Evolutionary conservation across 495 filamentous ascomycete genomes (phyloP), one percentile per base, ranked within the genome.

Genomic region (Daldinia caldariorum): DNA sequence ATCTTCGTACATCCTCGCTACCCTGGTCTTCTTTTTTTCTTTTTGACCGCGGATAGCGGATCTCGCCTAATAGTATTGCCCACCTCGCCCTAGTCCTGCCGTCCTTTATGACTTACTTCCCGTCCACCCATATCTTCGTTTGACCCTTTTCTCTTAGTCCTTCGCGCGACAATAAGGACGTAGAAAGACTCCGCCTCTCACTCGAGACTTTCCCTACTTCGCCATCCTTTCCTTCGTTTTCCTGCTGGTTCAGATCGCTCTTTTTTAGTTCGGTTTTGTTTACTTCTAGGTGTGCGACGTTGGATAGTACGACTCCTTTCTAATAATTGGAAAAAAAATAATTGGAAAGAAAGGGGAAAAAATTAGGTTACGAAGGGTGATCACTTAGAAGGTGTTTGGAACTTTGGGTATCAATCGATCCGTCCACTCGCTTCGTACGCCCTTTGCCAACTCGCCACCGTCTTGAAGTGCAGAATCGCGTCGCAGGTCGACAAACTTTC

Each of bases 181-280:
- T 76, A 77, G 72, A 74, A 73, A 78, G 66, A 69, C 70, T 71
- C 68, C 66, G 64, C 70, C 57, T 69, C 69, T 57, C 67, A 66
- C 70, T 68, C 53, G 74, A 75, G 74, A 74, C 73, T 69, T 78
- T 78, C 73, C 39, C 74, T 82, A 80, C 79, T 73, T 76, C 78
- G 61, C 76, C 73, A 74, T 78, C 74, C 76, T 75, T 81, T 78
- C 69, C 57, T 77, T 84, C 74, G 78, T 78, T 73, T 79, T 79
- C 77, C 85, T 87, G 85, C 85, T 87, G 85, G 85, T 78, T 87
- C 85, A 87, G 85, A 85, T 79, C 82, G 73, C 79, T 85, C 80
- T 80, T 84, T 85, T 83, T 56, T 37, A 66, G 76, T 73, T 79
- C 65, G 70, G 72, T 77, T 72, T 74, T 74, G 55, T 77, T 68